Percentiles rank a stretch among this genome's conserved stretches.
Conservation (phyloP, 306 rosid species). For the Psophocarpus tetragonolobus region DNA sequence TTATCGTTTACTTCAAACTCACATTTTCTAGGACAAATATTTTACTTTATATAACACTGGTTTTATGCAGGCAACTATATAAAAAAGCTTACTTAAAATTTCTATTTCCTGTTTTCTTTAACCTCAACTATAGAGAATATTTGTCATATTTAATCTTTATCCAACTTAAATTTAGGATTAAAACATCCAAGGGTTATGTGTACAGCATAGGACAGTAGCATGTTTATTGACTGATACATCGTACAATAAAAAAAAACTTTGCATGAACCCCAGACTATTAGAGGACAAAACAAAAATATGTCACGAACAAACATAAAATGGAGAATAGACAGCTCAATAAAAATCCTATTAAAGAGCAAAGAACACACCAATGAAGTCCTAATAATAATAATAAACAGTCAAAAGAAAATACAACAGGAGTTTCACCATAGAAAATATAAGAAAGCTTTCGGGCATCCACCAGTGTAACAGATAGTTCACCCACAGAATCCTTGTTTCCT, state of each 20-base stretch:
- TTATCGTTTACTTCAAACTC: not conserved
- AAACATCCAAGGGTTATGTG: not conserved
- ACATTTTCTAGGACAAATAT: not conserved
- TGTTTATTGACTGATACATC: not conserved
- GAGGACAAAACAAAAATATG: not conserved
- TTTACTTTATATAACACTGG: not conserved
- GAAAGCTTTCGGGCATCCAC: slow-evolving; percentile 96
- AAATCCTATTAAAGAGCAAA: slow-evolving; percentile 7
- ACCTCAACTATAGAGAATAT: not conserved
- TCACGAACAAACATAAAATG: not conserved
- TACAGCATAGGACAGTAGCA: not conserved
- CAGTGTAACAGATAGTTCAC: slow-evolving; percentile 91
- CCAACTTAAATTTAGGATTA: not conserved
- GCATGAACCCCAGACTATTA: not conserved
- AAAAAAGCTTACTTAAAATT: not conserved
- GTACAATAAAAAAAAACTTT: not conserved
- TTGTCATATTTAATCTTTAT: not conserved
- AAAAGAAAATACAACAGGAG: slow-evolving; percentile 27
- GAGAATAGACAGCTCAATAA: not conserved
- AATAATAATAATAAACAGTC: not conserved
- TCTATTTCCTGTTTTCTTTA: not conserved
- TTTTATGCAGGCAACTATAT: slow-evolving; percentile 3
- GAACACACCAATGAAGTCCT: not conserved
- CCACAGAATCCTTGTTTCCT: slow-evolving; percentile 90
- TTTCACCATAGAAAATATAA: slow-evolving; percentile 78